Conservation (phyloP, 148 eudicot genomes). For the Silene conica region DNA sequence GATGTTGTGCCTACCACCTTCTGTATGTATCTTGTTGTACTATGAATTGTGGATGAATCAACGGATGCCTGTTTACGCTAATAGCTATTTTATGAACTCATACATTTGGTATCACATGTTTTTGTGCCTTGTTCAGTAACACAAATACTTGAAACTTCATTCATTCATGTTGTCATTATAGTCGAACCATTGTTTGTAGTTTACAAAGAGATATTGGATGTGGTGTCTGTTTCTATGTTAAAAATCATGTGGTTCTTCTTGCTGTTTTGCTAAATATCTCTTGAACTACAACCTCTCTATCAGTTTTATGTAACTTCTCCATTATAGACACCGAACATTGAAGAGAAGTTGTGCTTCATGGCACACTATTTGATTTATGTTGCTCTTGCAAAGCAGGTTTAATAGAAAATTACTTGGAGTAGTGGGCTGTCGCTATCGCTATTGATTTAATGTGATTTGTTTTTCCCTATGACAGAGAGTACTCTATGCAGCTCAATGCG, state of each 20-base stretch:
- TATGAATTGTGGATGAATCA: background rate
- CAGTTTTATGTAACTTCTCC: too few species aligned
- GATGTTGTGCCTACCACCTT: too few species aligned
- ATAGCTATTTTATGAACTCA: background rate
- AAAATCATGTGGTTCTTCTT: background rate
- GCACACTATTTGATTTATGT: background rate
- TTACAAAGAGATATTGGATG: background rate
- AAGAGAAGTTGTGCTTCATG: background rate
- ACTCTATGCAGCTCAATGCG: slow-evolving; percentile 98
- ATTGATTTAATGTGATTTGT: background rate
- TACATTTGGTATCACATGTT: background rate
- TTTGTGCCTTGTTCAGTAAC: background rate
- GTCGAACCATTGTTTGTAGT: background rate
- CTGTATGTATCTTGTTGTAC: too few species aligned
- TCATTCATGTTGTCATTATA: background rate
- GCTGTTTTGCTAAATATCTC: background rate
- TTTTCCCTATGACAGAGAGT: slow-evolving; percentile 55
- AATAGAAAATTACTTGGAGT: background rate
- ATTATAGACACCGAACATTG: background rate
- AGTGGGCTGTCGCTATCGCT: background rate
- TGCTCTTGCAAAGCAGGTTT: background rate
- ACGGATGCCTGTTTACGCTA: background rate
- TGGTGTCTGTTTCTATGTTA: background rate
- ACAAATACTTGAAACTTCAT: background rate
- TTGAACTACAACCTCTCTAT: background rate